Conservation (phyloP, 1,284 basidiomycete species). For the Paramarasmius palmivorus region DNA sequence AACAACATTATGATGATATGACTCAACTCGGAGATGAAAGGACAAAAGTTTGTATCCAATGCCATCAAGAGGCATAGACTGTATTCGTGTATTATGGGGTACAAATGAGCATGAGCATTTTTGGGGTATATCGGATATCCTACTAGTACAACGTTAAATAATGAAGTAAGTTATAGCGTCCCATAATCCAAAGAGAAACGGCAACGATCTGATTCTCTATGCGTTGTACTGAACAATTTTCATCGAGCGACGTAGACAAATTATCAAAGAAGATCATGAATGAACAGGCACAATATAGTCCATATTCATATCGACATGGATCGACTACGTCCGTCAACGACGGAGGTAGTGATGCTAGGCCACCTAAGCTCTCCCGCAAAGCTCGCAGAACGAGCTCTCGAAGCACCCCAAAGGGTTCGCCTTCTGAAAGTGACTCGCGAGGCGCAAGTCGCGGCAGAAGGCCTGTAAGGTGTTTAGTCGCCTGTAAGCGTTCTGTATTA, state of each 20-base stretch:
- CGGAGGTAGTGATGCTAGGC: conserved; percentile 2
- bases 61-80: no score
- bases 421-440: conserved; percentile 27
- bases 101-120: no score
- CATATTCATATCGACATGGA: conserved; percentile 15
- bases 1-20: no score
- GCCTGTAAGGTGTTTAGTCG: conserved; percentile 41
- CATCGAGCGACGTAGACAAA: neutral
- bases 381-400: conserved; percentile 8
- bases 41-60: no score
- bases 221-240: no score
- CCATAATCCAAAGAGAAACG: no score
- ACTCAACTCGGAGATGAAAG: no score
- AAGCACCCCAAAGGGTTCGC: conserved; percentile 4
- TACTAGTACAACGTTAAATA: no score
- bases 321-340: conserved; percentile 13
- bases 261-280: neutral
- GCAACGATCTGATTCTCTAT: no score
- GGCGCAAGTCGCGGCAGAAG: conserved; percentile 40
- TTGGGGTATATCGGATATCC: no score
- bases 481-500: conserved; percentile 32
- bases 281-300: neutral
- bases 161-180: no score
- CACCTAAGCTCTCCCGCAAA: conserved; percentile 3
- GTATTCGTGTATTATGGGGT: no score